Conservation (phyloP, 2,329 filamentous ascomycete genomes). For the Penicillium olsonii region DNA sequence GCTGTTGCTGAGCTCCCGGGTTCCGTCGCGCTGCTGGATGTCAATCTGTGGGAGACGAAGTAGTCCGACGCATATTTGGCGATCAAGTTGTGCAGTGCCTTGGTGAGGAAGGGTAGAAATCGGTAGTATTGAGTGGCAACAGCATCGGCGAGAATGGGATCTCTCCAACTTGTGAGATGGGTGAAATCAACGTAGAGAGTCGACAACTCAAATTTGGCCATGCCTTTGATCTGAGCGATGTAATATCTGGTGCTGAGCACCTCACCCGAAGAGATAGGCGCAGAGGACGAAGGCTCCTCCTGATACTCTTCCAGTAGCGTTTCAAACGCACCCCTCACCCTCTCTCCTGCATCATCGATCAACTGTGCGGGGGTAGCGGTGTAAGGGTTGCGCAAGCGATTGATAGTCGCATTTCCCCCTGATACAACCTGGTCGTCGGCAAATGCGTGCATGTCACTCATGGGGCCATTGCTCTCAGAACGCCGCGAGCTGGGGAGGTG, state of each 20-base stretch:
- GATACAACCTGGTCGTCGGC: slow-evolving; percentile 65
- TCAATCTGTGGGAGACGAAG: slow-evolving; percentile 88
- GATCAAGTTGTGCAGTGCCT: slow-evolving; percentile 88
- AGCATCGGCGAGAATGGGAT: slow-evolving; percentile 79
- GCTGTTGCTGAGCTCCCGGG: slow-evolving; percentile 66
- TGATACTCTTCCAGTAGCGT: slow-evolving; percentile 63
- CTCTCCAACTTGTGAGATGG: slow-evolving; percentile 75
- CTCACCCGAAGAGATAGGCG: slow-evolving; percentile 55
- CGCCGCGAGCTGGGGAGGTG: slow-evolving; percentile 56
- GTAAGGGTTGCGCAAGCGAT: slow-evolving; percentile 52
- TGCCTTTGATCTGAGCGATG: slow-evolving; percentile 65
- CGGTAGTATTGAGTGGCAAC: slow-evolving; percentile 92
- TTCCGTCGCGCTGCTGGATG: slow-evolving; percentile 67
- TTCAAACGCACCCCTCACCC: slow-evolving; percentile 63
- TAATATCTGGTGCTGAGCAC: slow-evolving; percentile 65
- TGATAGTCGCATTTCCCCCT: slow-evolving; percentile 50
- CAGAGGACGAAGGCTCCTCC: slow-evolving; percentile 59
- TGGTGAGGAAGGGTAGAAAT: slow-evolving; percentile 86
- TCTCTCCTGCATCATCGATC: slow-evolving; percentile 62
- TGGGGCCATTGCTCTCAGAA: slow-evolving; percentile 52
- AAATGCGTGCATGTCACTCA: slow-evolving; percentile 60
- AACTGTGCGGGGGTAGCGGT: slow-evolving; percentile 59
- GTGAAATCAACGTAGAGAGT: slow-evolving; percentile 70
- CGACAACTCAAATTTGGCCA: slow-evolving; percentile 62
- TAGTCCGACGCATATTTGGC: slow-evolving; percentile 93